Evolutionary conservation across 495 filamentous ascomycete genomes (phyloP).

Genomic region (Thermothielavioides terrestris): DNA sequence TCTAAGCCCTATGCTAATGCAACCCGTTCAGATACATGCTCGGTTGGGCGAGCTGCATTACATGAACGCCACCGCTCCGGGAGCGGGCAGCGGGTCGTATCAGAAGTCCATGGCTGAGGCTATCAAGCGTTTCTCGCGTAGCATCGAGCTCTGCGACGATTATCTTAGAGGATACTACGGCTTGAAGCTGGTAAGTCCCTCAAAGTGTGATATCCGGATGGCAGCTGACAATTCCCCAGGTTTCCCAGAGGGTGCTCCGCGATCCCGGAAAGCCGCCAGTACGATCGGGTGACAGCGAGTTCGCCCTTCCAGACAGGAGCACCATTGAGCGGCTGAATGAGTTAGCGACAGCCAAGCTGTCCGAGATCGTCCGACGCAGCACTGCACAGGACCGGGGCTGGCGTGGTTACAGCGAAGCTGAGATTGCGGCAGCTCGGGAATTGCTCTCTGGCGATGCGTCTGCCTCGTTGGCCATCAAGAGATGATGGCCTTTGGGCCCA

Average conservation of each 20-base stretch:
- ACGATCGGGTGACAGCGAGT: slow-evolving; percentile 31
- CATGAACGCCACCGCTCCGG: slow-evolving; percentile 48
- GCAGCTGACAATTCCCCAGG: slow-evolving; percentile 25
- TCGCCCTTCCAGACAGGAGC: slow-evolving; percentile 36
- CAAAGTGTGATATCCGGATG: background rate
- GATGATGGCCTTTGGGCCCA: slow-evolving; percentile 23
- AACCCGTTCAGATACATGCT: slow-evolving; percentile 62
- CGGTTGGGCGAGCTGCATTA: slow-evolving; percentile 76
- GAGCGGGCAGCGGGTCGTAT: slow-evolving; percentile 32
- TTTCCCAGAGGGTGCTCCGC: slow-evolving; percentile 32
- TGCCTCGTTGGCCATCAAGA: slow-evolving; percentile 24
- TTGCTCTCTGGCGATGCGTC: slow-evolving; percentile 47
- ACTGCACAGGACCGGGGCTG: slow-evolving; percentile 54
- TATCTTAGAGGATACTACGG: slow-evolving; percentile 92
- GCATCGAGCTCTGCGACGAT: slow-evolving; percentile 85
- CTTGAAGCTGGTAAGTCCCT: slow-evolving; percentile 60
- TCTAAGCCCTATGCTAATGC: slow-evolving; percentile 22
- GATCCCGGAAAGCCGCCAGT: slow-evolving; percentile 26
- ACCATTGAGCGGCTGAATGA: slow-evolving; percentile 62
- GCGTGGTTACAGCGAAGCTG: slow-evolving; percentile 62
- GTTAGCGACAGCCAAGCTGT: slow-evolving; percentile 62
- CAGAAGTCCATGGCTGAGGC: slow-evolving; percentile 56
- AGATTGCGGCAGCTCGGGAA: slow-evolving; percentile 69
- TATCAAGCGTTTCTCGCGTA: slow-evolving; percentile 74
- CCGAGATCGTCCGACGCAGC: slow-evolving; percentile 61